Conservation (phyloP, 768 basidiomycete species). For the Candolleomyces aberdarensis region DNA sequence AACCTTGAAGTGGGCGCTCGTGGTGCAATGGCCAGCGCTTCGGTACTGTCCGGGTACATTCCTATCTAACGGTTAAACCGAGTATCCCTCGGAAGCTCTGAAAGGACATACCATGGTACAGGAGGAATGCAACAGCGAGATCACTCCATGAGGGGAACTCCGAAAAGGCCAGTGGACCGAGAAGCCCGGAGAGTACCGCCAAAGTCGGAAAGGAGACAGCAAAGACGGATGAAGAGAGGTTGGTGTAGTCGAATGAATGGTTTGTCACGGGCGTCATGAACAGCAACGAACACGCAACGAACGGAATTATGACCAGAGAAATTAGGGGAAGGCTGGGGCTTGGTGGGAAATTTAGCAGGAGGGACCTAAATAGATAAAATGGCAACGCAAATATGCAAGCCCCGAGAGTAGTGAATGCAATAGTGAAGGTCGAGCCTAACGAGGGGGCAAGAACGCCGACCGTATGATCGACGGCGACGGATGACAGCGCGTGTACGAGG, state of each 20-base stretch:
- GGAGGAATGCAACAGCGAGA: slow-evolving; percentile 48
- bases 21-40: slow-evolving; percentile 38
- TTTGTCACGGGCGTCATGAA: slow-evolving; percentile 54
- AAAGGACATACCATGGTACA: slow-evolving; percentile 55
- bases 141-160: slow-evolving; percentile 60
- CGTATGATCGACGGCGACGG: slow-evolving; percentile 62
- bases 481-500: slow-evolving; percentile 53
- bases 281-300: slow-evolving; percentile 61
- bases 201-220: slow-evolving; percentile 55
- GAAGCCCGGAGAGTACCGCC: slow-evolving; percentile 42
- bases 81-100: neutral
- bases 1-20: slow-evolving; percentile 54
- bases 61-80: slow-evolving; percentile 29
- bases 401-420: slow-evolving; percentile 56
- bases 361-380: slow-evolving; percentile 57
- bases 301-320: slow-evolving; percentile 56
- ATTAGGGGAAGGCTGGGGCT: slow-evolving; percentile 54
- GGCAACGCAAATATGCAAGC: slow-evolving; percentile 62
- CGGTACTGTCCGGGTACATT: slow-evolving; percentile 47
- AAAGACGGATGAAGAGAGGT: slow-evolving; percentile 55
- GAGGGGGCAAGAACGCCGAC: slow-evolving; percentile 54
- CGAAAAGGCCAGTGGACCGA: slow-evolving; percentile 65
- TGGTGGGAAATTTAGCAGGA: slow-evolving; percentile 51
- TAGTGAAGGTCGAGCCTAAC: slow-evolving; percentile 53
- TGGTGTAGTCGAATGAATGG: slow-evolving; percentile 42